A percentile compares a stretch with the other conserved stretches of the same genome.
These are phyloP conservation scores for Glebionis coronaria DNA, from an alignment of 129 eudicot genomes.

Conservation along the genomic window DNA sequence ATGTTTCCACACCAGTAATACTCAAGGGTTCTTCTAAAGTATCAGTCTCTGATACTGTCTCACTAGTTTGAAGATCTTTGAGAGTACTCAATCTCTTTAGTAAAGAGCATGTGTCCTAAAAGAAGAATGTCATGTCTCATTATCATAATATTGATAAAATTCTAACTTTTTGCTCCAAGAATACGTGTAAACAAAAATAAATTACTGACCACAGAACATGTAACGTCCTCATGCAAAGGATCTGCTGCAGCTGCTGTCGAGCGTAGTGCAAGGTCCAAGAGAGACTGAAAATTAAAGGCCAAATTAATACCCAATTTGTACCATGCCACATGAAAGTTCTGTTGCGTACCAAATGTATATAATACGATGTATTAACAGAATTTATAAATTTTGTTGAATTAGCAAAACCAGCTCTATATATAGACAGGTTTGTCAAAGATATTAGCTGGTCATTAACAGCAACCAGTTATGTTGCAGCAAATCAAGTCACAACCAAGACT, in stretches of 20 bases:
- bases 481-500: too few relatives aligned
- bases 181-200: neutral
- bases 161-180: neutral
- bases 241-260: constrained; percentile 97
- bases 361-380: neutral
- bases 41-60: constrained; percentile 40
- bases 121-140: constrained; percentile 1
- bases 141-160: neutral
- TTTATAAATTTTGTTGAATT: neutral
- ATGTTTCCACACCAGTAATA: constrained; percentile 92
- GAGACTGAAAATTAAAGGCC: constrained; percentile 55
- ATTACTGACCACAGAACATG: constrained; percentile 83
- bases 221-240: constrained; percentile 90
- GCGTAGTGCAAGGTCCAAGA: constrained; percentile 95
- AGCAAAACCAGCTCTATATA: neutral
- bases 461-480: too few relatives aligned
- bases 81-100: constrained; percentile 72
- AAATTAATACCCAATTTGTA: constrained; percentile 12
- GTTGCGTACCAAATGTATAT: neutral
- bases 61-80: constrained; percentile 70
- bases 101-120: constrained; percentile 80
- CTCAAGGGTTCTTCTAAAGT: constrained; percentile 69
- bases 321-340: constrained; percentile 8
- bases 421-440: too few relatives aligned
- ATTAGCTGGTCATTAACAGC: too few relatives aligned